A percentile compares a stretch with the other conserved stretches of the same genome.
Evolutionary conservation across 495 filamentous ascomycete genomes (phyloP).

Genomic region (Hypoxylon lienhwacheense): DNA sequence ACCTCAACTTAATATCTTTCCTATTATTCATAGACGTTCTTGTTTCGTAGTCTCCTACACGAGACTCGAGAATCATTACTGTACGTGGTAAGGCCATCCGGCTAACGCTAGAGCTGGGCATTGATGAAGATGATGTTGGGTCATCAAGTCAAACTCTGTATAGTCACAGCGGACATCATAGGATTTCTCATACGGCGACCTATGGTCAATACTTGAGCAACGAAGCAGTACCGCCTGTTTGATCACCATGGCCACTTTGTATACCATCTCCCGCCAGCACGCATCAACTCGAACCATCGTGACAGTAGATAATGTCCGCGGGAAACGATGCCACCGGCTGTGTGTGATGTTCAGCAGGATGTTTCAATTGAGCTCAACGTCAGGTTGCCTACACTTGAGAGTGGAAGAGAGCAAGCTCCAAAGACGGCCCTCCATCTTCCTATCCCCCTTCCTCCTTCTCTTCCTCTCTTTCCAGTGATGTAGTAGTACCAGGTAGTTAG

Average conservation of each 20-base stretch:
- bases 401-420: conserved; percentile 10
- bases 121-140: not conserved
- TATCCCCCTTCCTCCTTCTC: conserved; percentile 1
- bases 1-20: too few relatives aligned
- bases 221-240: not conserved
- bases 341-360: conserved; percentile 27
- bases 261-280: not conserved
- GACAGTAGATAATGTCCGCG: conserved; percentile 3
- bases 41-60: too few relatives aligned
- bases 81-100: too few relatives aligned
- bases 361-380: conserved; percentile 6
- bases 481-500: not conserved
- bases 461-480: not conserved
- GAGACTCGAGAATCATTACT: too few relatives aligned
- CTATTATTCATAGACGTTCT: too few relatives aligned
- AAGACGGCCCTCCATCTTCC: conserved; percentile 4
- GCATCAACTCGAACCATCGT: conserved; percentile 3
- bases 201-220: not conserved
- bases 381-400: conserved; percentile 28
- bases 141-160: too few relatives aligned
- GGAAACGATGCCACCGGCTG: conserved; percentile 15
- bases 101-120: too few relatives aligned
- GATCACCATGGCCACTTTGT: conserved; percentile 2
- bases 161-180: too few relatives aligned
- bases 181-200: too few relatives aligned